Evolutionary conservation across 306 rosid species (phyloP).

Genomic region (Lupinus albus): DNA sequence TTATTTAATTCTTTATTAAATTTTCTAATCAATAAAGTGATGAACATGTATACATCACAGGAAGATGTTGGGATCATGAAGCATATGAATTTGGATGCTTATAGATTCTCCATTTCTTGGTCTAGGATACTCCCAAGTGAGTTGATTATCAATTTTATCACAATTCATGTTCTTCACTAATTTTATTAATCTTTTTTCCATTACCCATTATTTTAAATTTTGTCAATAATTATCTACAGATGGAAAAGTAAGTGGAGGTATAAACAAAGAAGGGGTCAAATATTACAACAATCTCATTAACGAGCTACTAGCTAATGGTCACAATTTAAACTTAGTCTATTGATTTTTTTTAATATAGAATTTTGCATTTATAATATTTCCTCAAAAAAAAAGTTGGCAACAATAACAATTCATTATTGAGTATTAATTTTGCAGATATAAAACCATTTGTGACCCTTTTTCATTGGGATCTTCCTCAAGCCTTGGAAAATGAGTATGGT

Average conservation of each 20-base stretch:
- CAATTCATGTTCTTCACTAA: not conserved
- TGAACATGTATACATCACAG: slow-evolving; percentile 21
- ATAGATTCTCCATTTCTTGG: slow-evolving; percentile 64
- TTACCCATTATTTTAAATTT: not conserved
- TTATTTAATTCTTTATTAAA: not conserved
- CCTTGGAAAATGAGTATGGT: slow-evolving; percentile 61
- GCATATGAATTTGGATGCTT: slow-evolving; percentile 50
- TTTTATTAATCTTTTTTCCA: not conserved
- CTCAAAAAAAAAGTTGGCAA: not conserved
- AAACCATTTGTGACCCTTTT: slow-evolving; percentile 62
- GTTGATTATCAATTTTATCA: not conserved
- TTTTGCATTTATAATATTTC: slow-evolving; percentile 4
- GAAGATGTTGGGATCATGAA: slow-evolving; percentile 62
- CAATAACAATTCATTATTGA: slow-evolving; percentile 1
- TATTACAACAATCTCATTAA: slow-evolving; percentile 64
- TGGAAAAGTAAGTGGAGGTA: slow-evolving; percentile 63
- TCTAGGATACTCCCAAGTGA: slow-evolving; percentile 57
- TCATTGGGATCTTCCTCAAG: slow-evolving; percentile 78
- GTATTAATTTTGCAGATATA: slow-evolving; percentile 38
- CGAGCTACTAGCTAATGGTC: slow-evolving; percentile 56
- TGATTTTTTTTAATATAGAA: not conserved
- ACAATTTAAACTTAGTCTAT: not conserved
- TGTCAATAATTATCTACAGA: slow-evolving; percentile 26
- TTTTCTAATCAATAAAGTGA: not conserved
- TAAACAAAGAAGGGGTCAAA: slow-evolving; percentile 56